These are phyloP conservation scores for Solanum ahanhuiri DNA, from an alignment of 257 asterid genomes.

Conservation along the genomic window DNA sequence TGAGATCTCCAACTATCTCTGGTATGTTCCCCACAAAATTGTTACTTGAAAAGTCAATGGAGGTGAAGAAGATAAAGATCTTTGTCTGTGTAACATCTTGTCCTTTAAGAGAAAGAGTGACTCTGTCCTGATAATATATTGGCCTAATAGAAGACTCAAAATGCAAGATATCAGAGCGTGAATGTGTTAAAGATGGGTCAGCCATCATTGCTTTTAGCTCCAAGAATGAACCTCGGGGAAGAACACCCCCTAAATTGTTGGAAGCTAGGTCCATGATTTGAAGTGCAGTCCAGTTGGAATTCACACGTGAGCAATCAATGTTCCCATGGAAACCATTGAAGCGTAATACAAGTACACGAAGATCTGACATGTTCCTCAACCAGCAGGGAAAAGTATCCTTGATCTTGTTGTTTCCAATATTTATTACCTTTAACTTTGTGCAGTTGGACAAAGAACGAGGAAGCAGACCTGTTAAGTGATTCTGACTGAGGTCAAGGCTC, in stretches of 20 bases:
- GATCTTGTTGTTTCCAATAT: conserved; percentile 29
- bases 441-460: conserved; percentile 43
- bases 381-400: conserved; percentile 16
- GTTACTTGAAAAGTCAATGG: conserved; percentile 43
- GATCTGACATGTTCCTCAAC: conserved; percentile 14
- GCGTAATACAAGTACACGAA: conserved; percentile 45
- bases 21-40: conserved; percentile 36
- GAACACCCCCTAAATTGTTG: conserved; percentile 38
- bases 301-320: conserved; percentile 9
- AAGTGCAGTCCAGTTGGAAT: conserved; percentile 43
- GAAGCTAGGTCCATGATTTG: conserved; percentile 52
- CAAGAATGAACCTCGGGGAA: conserved; percentile 17
- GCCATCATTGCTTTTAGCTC: conserved; percentile 36
- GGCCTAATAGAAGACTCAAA: neutral
- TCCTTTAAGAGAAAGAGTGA: conserved; percentile 23
- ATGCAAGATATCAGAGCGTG: conserved; percentile 10
- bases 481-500: conserved; percentile 37
- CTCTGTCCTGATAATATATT: conserved; percentile 14
- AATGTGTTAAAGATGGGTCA: conserved; percentile 1
- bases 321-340: conserved; percentile 44
- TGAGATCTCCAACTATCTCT: conserved; percentile 24
- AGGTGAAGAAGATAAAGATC: conserved; percentile 16
- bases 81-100: neutral
- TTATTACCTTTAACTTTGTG: conserved; percentile 19
- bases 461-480: conserved; percentile 21